Percentiles rank a stretch among this genome's conserved stretches.
Evolutionary conservation across 2,329 filamentous ascomycete genomes (phyloP).

Genomic region (Fusarium verrucosum): DNA sequence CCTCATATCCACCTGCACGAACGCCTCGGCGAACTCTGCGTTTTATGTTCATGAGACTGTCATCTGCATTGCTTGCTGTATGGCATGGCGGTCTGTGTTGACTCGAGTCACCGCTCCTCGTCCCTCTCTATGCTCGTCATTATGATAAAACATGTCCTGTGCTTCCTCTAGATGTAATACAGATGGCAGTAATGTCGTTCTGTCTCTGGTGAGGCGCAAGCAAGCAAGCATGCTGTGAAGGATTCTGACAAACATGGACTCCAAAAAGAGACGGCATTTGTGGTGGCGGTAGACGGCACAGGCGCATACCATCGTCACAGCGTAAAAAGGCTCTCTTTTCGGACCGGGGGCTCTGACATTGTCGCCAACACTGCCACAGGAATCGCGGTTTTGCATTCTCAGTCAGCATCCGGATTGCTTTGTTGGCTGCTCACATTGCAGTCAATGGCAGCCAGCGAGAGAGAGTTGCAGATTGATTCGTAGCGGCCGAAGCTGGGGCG

Average conservation of each 20-base stretch:
- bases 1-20: constrained; percentile 5
- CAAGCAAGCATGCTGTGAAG: constrained; percentile 4
- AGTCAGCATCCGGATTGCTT: constrained; percentile 9
- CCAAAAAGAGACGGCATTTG: constrained; percentile 3
- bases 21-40: constrained; percentile 24
- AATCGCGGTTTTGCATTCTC: constrained; percentile 15
- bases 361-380: constrained; percentile 27
- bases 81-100: constrained; percentile 29
- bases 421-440: constrained; percentile 16
- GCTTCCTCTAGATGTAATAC: not conserved
- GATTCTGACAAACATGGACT: constrained; percentile 1
- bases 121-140: not conserved
- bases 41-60: constrained; percentile 23
- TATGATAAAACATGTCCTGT: not conserved
- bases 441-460: constrained; percentile 28
- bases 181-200: constrained; percentile 2
- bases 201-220: constrained; percentile 20
- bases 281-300: constrained; percentile 11
- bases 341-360: constrained; percentile 5
- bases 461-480: constrained; percentile 37
- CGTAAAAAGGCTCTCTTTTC: not conserved
- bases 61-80: constrained; percentile 13
- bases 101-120: constrained; percentile 5
- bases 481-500: constrained; percentile 43
- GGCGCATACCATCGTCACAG: constrained; percentile 3